Evolutionary conservation across 2,329 filamentous ascomycete species (phyloP).

Genomic region (Fusarium sp.): DNA sequence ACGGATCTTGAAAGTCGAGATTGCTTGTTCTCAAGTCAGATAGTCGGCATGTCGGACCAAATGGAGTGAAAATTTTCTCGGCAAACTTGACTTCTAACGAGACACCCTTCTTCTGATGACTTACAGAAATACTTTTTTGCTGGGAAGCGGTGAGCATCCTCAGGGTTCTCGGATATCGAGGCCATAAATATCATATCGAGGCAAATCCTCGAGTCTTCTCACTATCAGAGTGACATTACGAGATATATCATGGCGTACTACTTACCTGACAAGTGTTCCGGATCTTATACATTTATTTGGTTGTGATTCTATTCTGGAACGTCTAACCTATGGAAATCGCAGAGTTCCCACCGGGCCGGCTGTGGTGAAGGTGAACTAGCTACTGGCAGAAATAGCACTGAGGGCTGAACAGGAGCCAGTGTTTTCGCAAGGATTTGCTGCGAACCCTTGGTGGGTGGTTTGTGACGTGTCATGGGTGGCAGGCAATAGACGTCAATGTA

Average conservation of each 20-base stretch:
- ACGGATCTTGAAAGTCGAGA: slow-evolving; percentile 13
- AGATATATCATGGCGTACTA: no score
- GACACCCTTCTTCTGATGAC: slow-evolving; percentile 12
- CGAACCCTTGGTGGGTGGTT: slow-evolving; percentile 40
- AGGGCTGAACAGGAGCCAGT: slow-evolving; percentile 13
- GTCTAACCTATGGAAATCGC: not conserved
- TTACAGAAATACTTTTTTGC: slow-evolving; percentile 14
- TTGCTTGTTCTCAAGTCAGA: slow-evolving; percentile 29
- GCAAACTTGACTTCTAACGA: slow-evolving; percentile 12
- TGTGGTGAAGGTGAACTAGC: slow-evolving; percentile 10
- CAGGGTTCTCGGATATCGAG: not conserved
- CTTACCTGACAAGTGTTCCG: no score
- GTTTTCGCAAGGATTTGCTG: slow-evolving; percentile 31
- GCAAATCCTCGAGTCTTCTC: not conserved
- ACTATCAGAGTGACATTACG: no score
- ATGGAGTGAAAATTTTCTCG: slow-evolving; percentile 13
- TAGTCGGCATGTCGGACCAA: slow-evolving; percentile 15
- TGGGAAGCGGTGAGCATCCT: slow-evolving; percentile 40
- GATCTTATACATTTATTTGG: no score
- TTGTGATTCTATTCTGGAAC: no score
- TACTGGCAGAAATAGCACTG: slow-evolving; percentile 4
- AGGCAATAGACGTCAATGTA: slow-evolving; percentile 38
- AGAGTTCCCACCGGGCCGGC: slow-evolving; percentile 16
- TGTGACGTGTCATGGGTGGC: slow-evolving; percentile 46
- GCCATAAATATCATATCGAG: slow-evolving; percentile 3